Base-by-base conservation (phyloP, 2,329 filamentous ascomycete genomes). In the Neonectria coccinea region DNA sequence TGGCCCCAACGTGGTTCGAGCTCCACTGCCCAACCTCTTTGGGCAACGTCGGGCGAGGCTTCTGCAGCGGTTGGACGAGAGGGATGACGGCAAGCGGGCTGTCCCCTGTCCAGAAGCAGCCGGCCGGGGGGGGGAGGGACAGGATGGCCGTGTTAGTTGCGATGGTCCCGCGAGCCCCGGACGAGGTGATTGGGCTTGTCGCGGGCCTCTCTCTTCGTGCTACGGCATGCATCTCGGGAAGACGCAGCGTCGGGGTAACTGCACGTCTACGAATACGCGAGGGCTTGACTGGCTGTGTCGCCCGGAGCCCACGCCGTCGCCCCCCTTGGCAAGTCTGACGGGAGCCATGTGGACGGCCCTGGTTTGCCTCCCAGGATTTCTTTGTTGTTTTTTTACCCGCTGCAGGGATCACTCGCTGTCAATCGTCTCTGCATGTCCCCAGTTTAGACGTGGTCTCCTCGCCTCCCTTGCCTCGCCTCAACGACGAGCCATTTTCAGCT, bases 1-100 rank as follows among this genome's bases (percentile, higher is more conserved):
- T 66, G 47, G 57, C 50, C 60, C 66, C 58, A 64, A 25, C 56
- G 67, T 65, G 69, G 71, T 71, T 67, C 69, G 65, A 73, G 70
- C 64, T 70, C 71, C 69, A 74, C 72, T 48, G 60, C 69, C 72
- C 70, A 71, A 65, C 67, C 59, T 61, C 54, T 60, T 67, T 68
- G 68, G 71, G 71, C 71, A 25, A 66, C 69, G 27, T 48, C 48
- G 41, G 44, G 51, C 60, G 48, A 27, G 44, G 44, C 18, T 8
- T n/a, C 11, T 8, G 11, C 5, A 25, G 42, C 63, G 29, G 29
- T n/a, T 20, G 12, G 53, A 41, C n/a, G 16, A 29, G 42, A 25
- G 25, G 56, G 39, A 42, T 53, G 52, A 62, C 59, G 59, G 59
- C 44, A n/a, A 10, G 20, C 36, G 33, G 22, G 39, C 27, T 33